Evolutionary conservation across 495 filamentous ascomycete species (phyloP), one percentile per base, ranked within the genome.

Genomic region (Umbilicaria muhlenbergii): DNA sequence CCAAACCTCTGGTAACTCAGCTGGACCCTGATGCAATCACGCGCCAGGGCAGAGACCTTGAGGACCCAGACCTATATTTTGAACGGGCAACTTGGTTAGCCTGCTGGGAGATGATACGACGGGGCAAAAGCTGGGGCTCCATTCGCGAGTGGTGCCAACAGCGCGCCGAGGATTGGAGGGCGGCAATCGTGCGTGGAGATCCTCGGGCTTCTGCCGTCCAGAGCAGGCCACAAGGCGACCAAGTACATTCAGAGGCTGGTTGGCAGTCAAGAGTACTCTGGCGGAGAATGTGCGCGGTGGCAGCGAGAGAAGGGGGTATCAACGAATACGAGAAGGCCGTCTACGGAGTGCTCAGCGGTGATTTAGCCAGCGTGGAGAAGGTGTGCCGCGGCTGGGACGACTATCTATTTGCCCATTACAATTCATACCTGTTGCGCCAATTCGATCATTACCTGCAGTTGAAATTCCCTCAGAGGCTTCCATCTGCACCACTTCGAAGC

Each of bases 21-120:
- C 67, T 99, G 18, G 91, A 99, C 48, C 92, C 92, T 5, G 91
- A 99, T 70, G 84, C 88, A 5, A 67, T 78, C 12, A 77, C 75
- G 33, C 75, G 91, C 39, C 87, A 96, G 60, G 68, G 68, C 24
- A 74, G 78, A 31, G 69, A 65, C 33, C 61, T 96, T 21, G 80
- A 89, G 53, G 72, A 71, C 36, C 73, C 86, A 51, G 91, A 99
- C 53, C 73, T 82, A 41, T 86, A 75, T 47, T 86, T 85, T 42
- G 91, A 99, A 58, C 70, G 75, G 33, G 79, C 86, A 5, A 81
- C 87, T 5, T 95, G 87, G 87, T 65, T 88, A 51, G 78, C 80
- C 14, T 87, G 80, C 58, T 94, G 83, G 68, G 86, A 93, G 58
- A 80, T 94, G 74, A 63, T 94, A 8, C 73, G 87, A 39, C 76